Conservation (phyloP, 164 flowering plant genomes). For the Tetrastigma voinierianum region DNA sequence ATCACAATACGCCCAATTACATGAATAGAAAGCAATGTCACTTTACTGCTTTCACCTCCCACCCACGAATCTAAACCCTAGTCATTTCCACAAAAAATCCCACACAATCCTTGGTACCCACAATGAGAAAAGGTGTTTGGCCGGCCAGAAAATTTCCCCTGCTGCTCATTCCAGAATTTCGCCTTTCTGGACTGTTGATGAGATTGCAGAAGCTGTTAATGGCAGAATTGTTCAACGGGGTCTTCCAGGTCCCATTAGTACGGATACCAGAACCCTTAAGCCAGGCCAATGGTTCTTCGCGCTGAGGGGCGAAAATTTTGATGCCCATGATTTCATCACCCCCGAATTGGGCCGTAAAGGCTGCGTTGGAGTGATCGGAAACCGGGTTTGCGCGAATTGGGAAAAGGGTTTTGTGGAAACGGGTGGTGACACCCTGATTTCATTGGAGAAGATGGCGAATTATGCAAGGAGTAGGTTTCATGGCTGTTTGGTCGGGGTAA, state of each 20-base stretch:
- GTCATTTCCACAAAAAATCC: no score
- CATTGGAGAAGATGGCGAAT: conserved; percentile 31
- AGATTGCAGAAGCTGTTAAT: conserved; percentile 29
- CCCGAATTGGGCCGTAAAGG: conserved; percentile 20
- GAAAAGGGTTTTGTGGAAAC: conserved; percentile 32
- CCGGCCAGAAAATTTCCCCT: no score
- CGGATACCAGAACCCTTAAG: conserved; percentile 27
- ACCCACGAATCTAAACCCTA: neutral
- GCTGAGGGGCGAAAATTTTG: conserved; percentile 23
- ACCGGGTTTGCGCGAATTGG: conserved; percentile 30
- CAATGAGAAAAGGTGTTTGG: no score
- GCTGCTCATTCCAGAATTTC: neutral
- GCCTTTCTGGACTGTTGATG: conserved; percentile 25
- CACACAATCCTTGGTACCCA: no score
- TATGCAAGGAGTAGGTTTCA: conserved; percentile 28
- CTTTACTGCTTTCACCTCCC: neutral
- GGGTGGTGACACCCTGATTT: conserved; percentile 16
- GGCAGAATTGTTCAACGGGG: conserved; percentile 32
- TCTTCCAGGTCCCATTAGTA: conserved; percentile 31
- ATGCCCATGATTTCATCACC: conserved; percentile 32
- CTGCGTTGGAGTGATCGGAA: conserved; percentile 33
- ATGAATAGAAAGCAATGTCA: no score
- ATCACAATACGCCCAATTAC: no score
- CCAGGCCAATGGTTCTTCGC: conserved; percentile 34
- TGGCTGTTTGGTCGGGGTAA: conserved; percentile 24